Evolutionary conservation across 2,329 filamentous ascomycete genomes (phyloP), one percentile per base, ranked within the genome.

Genomic region (Lachnellula subtilissima): DNA sequence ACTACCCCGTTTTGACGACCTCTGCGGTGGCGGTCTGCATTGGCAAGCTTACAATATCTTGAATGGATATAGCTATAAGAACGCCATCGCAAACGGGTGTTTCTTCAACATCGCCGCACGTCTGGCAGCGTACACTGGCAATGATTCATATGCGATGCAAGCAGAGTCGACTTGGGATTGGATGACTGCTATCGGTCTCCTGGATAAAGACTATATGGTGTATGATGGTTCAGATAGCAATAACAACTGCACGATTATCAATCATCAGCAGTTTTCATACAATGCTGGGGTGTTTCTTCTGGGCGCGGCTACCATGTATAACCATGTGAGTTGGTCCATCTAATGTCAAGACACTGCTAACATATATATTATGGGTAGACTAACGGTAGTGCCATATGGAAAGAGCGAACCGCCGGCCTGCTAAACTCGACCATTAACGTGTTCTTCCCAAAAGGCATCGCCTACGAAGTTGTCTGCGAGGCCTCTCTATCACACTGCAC

Each of bases 11-110:
- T 94, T 89, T 89, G 88, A 92, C 60, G 1, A 71, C 76, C 0
- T 74, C 82, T 95, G 90, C 64, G 78, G 77, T n/a, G 90, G 90
- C 42, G 91, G 90, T 5, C 71, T 94, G 50, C 82, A 88, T 59
- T 93, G 89, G 89, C 91, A 96, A 72, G 91, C 96, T 48, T 93
- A 88, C 69, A 78, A 82, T 1, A 91, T 89, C 76, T 94, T 95
- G 68, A 84, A 81, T 40, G 91, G 91, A 14, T 96, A 86, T 72
- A 80, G 86, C 64, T 91, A 93, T 78, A 94, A 85, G 66, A 85
- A 85, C 57, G 78, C 82, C 2, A 84, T 85, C 56, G 83, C 82
- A 0, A 82, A 84, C 61, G 82, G 80, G 1, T 81, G 80, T 58
- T 84, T 85, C 71, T 85, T 85, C 68, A 81, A 83, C 51, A 71